Percentiles rank a stretch among this genome's conserved stretches.
phyloP scores from a whole-genome alignment of 2,329 filamentous ascomycete genomes.

The Aspergillus nomiae region DNA sequence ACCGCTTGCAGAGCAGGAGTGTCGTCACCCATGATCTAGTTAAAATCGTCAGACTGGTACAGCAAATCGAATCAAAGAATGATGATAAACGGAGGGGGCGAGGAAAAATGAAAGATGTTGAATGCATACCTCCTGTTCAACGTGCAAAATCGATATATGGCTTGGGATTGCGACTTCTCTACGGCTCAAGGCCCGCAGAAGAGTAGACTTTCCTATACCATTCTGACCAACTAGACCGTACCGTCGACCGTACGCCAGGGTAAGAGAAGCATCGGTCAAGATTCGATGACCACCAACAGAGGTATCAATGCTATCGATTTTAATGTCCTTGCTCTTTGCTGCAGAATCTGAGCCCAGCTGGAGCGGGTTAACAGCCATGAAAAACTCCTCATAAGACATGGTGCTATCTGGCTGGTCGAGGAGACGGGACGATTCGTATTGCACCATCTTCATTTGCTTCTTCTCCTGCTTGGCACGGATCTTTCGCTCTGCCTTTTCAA shows the following conservation, averaged over 20 bases:
- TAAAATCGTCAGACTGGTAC: slow-evolving; percentile 14
- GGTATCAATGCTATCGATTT: slow-evolving; percentile 93
- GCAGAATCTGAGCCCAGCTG: slow-evolving; percentile 72
- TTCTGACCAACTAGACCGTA: slow-evolving; percentile 99
- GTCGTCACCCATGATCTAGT: slow-evolving; percentile 86
- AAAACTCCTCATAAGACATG: slow-evolving; percentile 98
- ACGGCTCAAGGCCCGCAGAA: slow-evolving; percentile 85
- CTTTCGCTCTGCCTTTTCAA: slow-evolving; percentile 97
- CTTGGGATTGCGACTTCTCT: slow-evolving; percentile 94
- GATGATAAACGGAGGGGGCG: neutral
- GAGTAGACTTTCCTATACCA: slow-evolving; percentile 97
- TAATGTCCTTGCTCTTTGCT: slow-evolving; percentile 97
- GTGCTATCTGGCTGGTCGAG: slow-evolving; percentile 79
- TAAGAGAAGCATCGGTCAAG: slow-evolving; percentile 84
- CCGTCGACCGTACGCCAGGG: slow-evolving; percentile 85
- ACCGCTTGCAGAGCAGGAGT: slow-evolving; percentile 94
- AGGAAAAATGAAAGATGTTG: slow-evolving; percentile 28
- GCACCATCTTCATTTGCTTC: slow-evolving; percentile 96
- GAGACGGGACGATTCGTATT: slow-evolving; percentile 92
- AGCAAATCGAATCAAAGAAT: slow-evolving; percentile 3
- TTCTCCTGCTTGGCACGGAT: slow-evolving; percentile 98
- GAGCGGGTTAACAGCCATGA: slow-evolving; percentile 98
- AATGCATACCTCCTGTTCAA: slow-evolving; percentile 81
- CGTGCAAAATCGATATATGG: slow-evolving; percentile 97
- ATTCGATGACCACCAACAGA: slow-evolving; percentile 88